phyloP scores from a whole-genome alignment of 2,329 filamentous ascomycete genomes.

The Piedraia hortae region DNA sequence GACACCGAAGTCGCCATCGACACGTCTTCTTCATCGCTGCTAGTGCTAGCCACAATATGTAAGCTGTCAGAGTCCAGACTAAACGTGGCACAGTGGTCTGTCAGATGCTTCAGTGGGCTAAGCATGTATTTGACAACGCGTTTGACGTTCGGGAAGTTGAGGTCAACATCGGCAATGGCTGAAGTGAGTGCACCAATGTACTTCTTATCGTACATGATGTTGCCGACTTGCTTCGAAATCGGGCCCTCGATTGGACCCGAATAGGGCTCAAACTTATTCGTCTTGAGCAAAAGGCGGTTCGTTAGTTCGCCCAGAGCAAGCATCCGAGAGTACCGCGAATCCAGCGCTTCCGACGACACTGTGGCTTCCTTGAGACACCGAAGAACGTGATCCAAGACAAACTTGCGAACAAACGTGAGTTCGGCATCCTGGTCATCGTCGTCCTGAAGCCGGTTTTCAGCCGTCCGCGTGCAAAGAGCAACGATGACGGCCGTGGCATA shows the following conservation, averaged over 20 bases:
- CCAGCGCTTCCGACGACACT: constrained; percentile 48
- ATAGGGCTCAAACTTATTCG: constrained; percentile 8
- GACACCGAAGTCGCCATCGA: constrained; percentile 70
- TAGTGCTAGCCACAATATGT: constrained; percentile 30
- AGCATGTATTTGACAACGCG: constrained; percentile 90
- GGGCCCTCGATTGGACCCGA: neutral
- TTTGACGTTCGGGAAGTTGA: constrained; percentile 82
- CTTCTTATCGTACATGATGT: constrained; percentile 96
- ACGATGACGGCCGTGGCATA: constrained; percentile 73
- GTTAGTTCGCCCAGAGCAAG: constrained; percentile 75
- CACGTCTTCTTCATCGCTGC: constrained; percentile 57
- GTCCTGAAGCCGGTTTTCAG: constrained; percentile 29
- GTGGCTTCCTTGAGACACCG: constrained; percentile 79
- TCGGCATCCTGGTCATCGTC: constrained; percentile 49
- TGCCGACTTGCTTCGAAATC: constrained; percentile 37
- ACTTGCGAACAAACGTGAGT: constrained; percentile 74
- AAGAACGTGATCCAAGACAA: constrained; percentile 77
- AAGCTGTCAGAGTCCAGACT: constrained; percentile 55
- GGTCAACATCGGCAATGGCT: constrained; percentile 81
- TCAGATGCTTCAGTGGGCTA: constrained; percentile 63
- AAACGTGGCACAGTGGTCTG: constrained; percentile 59
- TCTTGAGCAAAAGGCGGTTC: constrained; percentile 62
- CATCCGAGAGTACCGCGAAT: constrained; percentile 67
- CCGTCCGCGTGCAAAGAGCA: constrained; percentile 65
- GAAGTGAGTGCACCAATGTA: constrained; percentile 69